Conservation (phyloP, 1,284 basidiomycete genomes). For the Lentinus polychrous region DNA sequence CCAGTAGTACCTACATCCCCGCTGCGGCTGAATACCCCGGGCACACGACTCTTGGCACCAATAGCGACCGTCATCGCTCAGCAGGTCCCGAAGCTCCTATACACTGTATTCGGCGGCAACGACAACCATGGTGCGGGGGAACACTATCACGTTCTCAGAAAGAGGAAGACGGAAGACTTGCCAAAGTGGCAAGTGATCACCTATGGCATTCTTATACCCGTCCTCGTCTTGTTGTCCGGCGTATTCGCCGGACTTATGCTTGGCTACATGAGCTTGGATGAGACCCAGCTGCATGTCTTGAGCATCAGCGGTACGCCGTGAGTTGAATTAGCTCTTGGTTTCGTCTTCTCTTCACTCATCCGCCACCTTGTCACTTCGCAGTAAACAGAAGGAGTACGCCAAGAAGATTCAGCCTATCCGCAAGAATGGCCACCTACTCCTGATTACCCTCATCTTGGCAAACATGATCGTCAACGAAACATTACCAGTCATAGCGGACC, state of each 20-base stretch:
- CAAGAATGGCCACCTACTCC: conserved; percentile 75
- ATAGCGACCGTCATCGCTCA: conserved; percentile 9
- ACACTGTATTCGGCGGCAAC: not conserved
- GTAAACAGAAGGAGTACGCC: conserved; percentile 73
- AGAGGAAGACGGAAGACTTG: conserved; percentile 13
- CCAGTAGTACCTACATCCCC: too few species aligned
- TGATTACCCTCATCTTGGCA: conserved; percentile 77
- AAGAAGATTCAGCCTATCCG: conserved; percentile 82
- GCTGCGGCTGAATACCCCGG: too few species aligned
- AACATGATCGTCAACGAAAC: conserved; percentile 91
- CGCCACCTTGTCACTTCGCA: conserved; percentile 19
- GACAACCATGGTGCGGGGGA: not conserved
- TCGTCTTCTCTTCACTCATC: not conserved
- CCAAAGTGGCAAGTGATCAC: conserved; percentile 28
- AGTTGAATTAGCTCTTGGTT: conserved; percentile 24
- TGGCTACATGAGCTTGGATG: conserved; percentile 90
- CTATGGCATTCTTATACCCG: conserved; percentile 46
- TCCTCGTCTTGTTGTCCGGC: conserved; percentile 53
- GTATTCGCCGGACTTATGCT: conserved; percentile 69
- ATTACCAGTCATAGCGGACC: conserved; percentile 84
- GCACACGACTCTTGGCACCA: conserved; percentile 9
- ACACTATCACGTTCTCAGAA: conserved; percentile 5
- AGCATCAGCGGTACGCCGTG: conserved; percentile 77
- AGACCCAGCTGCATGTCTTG: conserved; percentile 85
- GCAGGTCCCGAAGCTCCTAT: conserved; percentile 11